Percentiles rank a stretch among this genome's conserved stretches.
These are phyloP conservation scores for Blastocystis sp. DNA, from an alignment of 352 stramenopile species.

Conservation along the genomic window DNA sequence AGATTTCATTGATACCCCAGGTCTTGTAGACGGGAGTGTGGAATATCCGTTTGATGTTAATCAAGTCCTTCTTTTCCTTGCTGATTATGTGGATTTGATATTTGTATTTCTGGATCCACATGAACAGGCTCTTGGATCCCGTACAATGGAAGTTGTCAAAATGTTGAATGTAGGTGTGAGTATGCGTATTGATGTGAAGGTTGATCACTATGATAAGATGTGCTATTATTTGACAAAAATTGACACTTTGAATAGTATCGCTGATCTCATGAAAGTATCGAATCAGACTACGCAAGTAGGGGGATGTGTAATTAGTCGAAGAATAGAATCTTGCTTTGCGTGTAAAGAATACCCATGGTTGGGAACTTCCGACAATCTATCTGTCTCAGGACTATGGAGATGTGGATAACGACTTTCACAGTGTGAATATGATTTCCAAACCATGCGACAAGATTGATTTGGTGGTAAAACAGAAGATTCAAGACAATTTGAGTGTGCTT, in stretches of 20 bases:
- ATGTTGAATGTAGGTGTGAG: slow-evolving; percentile 68
- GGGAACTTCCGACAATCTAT: slow-evolving; percentile 72
- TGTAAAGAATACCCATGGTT: slow-evolving; percentile 72
- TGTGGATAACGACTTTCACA: slow-evolving; percentile 64
- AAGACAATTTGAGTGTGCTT: slow-evolving; percentile 71
- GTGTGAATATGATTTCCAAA: slow-evolving; percentile 26
- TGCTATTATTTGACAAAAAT: slow-evolving; percentile 72
- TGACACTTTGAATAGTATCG: slow-evolving; percentile 70
- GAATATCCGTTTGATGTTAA: slow-evolving; percentile 73
- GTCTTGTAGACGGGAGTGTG: slow-evolving; percentile 72
- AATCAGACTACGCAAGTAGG: slow-evolving; percentile 70
- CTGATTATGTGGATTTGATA: slow-evolving; percentile 70
- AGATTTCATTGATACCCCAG: slow-evolving; percentile 73
- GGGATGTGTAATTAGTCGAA: slow-evolving; percentile 65
- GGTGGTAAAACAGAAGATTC: slow-evolving; percentile 72
- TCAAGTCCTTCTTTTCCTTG: slow-evolving; percentile 69
- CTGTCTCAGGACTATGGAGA: slow-evolving; percentile 61
- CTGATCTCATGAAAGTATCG: slow-evolving; percentile 72
- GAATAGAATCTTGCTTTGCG: slow-evolving; percentile 64
- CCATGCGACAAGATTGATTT: slow-evolving; percentile 68
- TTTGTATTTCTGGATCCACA: slow-evolving; percentile 73
- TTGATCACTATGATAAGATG: slow-evolving; percentile 63
- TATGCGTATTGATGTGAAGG: slow-evolving; percentile 45
- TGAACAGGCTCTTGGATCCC: slow-evolving; percentile 71
- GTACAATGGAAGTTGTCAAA: slow-evolving; percentile 73